Conservation (phyloP, 768 basidiomycete genomes). For the Lentinula aciculospora region DNA sequence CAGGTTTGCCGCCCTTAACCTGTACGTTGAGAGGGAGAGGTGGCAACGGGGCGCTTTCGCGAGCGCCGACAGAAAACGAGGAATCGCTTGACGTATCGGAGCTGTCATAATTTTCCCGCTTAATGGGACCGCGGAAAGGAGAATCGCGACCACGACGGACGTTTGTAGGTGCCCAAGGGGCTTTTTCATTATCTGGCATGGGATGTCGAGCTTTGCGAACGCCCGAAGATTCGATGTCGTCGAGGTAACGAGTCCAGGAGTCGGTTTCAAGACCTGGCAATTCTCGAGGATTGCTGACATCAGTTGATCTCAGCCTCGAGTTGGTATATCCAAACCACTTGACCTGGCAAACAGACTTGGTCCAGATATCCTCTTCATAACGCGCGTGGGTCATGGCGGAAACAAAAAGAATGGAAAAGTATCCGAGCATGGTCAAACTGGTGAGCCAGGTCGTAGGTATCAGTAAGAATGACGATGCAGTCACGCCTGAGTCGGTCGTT, state of each 20-base stretch:
- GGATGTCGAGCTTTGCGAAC: constrained; percentile 9
- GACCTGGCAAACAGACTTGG: constrained; percentile 40
- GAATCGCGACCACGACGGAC: constrained; percentile 52
- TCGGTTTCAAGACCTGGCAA: constrained; percentile 21
- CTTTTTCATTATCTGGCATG: constrained; percentile 24
- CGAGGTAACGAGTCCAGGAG: constrained; percentile 14
- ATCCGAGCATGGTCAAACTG: constrained; percentile 38
- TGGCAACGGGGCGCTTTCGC: constrained; percentile 19
- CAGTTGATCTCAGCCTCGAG: constrained; percentile 1
- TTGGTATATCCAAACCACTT: constrained; percentile 46
- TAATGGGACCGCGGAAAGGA: constrained; percentile 34
- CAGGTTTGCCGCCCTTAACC: constrained; percentile 14
- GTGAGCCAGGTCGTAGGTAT: constrained; percentile 43
- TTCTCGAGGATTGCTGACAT: background rate
- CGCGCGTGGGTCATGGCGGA: constrained; percentile 38
- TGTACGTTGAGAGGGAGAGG: constrained; percentile 25
- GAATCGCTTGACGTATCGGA: constrained; percentile 12
- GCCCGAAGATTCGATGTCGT: constrained; percentile 7
- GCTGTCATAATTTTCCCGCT: constrained; percentile 12
- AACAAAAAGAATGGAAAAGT: constrained; percentile 50
- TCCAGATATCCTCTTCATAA: constrained; percentile 46
- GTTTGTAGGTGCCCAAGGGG: constrained; percentile 42
- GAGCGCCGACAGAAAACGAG: constrained; percentile 11
- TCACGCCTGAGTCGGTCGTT: constrained; percentile 31
- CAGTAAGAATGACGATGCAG: constrained; percentile 43